These are phyloP conservation scores for Tetrastigma voinierianum DNA, from an alignment of 164 flowering plant species.

Conservation along the genomic window DNA sequence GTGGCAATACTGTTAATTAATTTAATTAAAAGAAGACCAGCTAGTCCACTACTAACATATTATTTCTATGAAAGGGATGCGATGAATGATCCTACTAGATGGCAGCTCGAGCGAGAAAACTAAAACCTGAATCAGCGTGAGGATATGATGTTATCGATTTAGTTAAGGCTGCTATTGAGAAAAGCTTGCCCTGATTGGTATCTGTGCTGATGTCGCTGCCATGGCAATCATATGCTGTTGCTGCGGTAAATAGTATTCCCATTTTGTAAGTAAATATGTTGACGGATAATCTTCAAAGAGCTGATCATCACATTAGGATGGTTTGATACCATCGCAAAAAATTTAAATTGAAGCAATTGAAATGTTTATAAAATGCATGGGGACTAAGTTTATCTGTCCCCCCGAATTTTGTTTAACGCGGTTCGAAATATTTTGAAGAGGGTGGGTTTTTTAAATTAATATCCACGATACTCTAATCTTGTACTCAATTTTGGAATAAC, in stretches of 20 bases:
- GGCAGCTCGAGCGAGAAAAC: conserved; percentile 24
- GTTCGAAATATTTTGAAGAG: too few species aligned
- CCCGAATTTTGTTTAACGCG: too few species aligned
- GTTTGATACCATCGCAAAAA: too few species aligned
- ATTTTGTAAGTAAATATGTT: not conserved
- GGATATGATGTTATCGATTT: conserved; percentile 38
- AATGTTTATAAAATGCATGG: too few species aligned
- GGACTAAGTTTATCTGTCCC: too few species aligned
- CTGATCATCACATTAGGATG: not conserved
- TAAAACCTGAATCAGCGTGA: conserved; percentile 23
- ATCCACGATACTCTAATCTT: too few species aligned
- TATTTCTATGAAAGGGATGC: conserved; percentile 30
- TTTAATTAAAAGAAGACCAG: not conserved
- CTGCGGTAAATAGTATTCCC: conserved; percentile 10
- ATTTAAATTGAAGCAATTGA: too few species aligned
- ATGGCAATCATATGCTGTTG: conserved; percentile 37
- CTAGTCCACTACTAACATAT: not conserved
- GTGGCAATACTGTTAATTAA: too few species aligned
- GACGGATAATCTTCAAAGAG: too few species aligned
- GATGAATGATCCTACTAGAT: conserved; percentile 42
- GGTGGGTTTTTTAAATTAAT: too few species aligned
- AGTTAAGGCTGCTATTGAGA: conserved; percentile 27
- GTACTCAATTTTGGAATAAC: too few species aligned
- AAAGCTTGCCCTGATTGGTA: conserved; percentile 24
- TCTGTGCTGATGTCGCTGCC: conserved; percentile 49